Conservation (phyloP, 495 filamentous ascomycete genomes). For the Aspergillus campestris region DNA sequence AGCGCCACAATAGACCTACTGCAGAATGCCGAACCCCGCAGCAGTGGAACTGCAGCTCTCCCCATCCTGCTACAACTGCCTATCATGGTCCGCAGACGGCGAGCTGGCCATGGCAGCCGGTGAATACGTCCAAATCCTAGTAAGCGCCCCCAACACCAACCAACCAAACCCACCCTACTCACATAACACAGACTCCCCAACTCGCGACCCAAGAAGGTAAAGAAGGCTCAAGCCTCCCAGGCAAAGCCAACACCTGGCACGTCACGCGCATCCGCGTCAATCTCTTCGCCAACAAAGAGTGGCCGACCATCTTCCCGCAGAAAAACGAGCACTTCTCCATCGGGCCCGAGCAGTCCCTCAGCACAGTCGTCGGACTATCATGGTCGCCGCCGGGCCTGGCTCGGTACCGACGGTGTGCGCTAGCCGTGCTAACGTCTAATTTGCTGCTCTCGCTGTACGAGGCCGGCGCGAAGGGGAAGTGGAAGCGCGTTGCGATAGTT, state of each 20-base stretch:
- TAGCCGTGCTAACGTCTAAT: constrained; percentile 55
- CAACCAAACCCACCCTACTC: constrained; percentile 14
- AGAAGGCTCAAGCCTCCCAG: not conserved
- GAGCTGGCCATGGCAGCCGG: constrained; percentile 52
- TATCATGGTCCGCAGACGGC: constrained; percentile 56
- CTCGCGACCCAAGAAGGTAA: not conserved
- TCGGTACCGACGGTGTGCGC: constrained; percentile 46
- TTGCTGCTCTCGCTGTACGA: constrained; percentile 41
- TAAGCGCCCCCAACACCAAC: constrained; percentile 11
- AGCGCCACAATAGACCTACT: not conserved
- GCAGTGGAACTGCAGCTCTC: constrained; percentile 23
- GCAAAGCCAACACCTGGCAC: constrained; percentile 23
- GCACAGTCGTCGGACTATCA: constrained; percentile 40
- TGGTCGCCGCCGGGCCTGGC: constrained; percentile 58
- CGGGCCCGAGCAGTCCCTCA: constrained; percentile 54
- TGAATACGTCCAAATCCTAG: constrained; percentile 50
- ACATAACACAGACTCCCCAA: constrained; percentile 5
- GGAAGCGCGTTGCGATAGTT: constrained; percentile 36
- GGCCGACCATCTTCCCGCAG: constrained; percentile 37
- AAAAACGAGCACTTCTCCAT: constrained; percentile 46
- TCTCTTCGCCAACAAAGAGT: constrained; percentile 45
- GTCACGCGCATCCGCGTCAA: constrained; percentile 39
- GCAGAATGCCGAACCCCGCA: constrained; percentile 22
- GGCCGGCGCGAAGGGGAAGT: constrained; percentile 27
- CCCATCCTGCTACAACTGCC: constrained; percentile 41